Conservation (phyloP, 2,329 filamentous ascomycete genomes). For the Dactylonectria estremocensis region DNA sequence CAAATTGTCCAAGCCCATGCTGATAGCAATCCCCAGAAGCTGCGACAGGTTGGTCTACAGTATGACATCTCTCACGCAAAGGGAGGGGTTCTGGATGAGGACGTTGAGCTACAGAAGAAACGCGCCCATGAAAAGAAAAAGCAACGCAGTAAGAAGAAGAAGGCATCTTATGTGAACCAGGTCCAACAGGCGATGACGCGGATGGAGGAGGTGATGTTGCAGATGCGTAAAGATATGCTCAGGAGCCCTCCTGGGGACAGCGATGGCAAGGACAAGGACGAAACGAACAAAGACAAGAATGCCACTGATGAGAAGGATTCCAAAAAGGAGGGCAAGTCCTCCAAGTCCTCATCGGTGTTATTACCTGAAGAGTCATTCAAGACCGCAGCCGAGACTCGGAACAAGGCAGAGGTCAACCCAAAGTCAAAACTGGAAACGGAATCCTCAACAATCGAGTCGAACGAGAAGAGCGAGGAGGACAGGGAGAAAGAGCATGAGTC, state of each 20-base stretch:
- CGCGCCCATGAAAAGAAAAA: slow-evolving; percentile 47
- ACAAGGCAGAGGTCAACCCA: slow-evolving; percentile 15
- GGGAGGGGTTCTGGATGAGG: slow-evolving; percentile 67
- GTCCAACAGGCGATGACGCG: slow-evolving; percentile 46
- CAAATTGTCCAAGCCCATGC: slow-evolving; percentile 68
- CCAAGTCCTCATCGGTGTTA: slow-evolving; percentile 33
- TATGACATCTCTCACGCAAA: slow-evolving; percentile 75
- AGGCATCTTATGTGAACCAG: slow-evolving; percentile 37
- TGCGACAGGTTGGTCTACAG: slow-evolving; percentile 71
- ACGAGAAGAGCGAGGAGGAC: slow-evolving; percentile 30
- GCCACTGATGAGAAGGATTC: slow-evolving; percentile 19
- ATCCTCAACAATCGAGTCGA: slow-evolving; percentile 20
- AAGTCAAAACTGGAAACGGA: slow-evolving; percentile 18
- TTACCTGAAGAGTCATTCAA: slow-evolving; percentile 45
- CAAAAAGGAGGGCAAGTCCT: slow-evolving; percentile 23
- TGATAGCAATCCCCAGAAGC: slow-evolving; percentile 71
- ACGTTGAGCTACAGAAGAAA: slow-evolving; percentile 54
- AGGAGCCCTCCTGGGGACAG: slow-evolving; percentile 4
- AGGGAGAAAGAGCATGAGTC: slow-evolving; percentile 9
- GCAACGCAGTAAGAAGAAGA: slow-evolving; percentile 43
- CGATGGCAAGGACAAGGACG: slow-evolving; percentile 30
- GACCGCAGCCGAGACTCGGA: slow-evolving; percentile 31
- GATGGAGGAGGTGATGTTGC: slow-evolving; percentile 45
- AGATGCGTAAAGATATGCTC: slow-evolving; percentile 45
- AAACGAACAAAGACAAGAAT: slow-evolving; percentile 32